Evolutionary conservation across 306 rosid species (phyloP).

Genomic region (Alnus glutinosa): DNA sequence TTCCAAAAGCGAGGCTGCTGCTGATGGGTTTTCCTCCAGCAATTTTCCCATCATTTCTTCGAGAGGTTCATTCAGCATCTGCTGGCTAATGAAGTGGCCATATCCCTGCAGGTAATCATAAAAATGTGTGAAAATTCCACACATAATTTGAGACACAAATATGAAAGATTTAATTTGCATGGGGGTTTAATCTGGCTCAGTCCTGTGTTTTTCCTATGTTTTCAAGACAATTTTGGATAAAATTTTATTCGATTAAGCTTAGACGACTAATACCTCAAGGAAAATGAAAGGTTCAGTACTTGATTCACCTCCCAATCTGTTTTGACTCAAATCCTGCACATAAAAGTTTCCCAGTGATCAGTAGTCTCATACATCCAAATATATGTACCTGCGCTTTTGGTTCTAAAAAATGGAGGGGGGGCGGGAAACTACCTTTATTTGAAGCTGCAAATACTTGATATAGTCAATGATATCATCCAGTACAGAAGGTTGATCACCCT

Average conservation of each 20-base stretch:
- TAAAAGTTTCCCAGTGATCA: slow-evolving; percentile 7
- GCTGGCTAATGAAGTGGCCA: slow-evolving; percentile 71
- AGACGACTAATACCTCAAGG: slow-evolving; percentile 59
- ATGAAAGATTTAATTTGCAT: neutral
- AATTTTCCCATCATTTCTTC: slow-evolving; percentile 89
- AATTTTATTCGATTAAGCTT: slow-evolving; percentile 9
- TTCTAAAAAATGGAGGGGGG: neutral
- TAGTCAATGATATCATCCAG: slow-evolving; percentile 82
- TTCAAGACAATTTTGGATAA: neutral
- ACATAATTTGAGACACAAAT: neutral
- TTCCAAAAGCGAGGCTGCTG: slow-evolving; percentile 66
- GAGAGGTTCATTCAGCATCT: slow-evolving; percentile 70
- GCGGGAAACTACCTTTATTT: slow-evolving; percentile 55
- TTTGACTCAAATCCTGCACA: slow-evolving; percentile 70
- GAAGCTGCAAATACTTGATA: slow-evolving; percentile 77
- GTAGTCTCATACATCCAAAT: neutral
- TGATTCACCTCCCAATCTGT: slow-evolving; percentile 60
- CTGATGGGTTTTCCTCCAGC: slow-evolving; percentile 62
- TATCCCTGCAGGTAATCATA: slow-evolving; percentile 55
- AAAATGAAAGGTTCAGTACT: slow-evolving; percentile 57
- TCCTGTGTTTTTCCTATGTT: neutral
- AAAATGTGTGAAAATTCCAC: neutral
- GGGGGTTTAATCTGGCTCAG: neutral
- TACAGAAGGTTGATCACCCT: slow-evolving; percentile 69
- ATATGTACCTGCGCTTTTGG: neutral